phyloP scores from a whole-genome alignment of 208 protist species.

The Trypanosoma lewisi region DNA sequence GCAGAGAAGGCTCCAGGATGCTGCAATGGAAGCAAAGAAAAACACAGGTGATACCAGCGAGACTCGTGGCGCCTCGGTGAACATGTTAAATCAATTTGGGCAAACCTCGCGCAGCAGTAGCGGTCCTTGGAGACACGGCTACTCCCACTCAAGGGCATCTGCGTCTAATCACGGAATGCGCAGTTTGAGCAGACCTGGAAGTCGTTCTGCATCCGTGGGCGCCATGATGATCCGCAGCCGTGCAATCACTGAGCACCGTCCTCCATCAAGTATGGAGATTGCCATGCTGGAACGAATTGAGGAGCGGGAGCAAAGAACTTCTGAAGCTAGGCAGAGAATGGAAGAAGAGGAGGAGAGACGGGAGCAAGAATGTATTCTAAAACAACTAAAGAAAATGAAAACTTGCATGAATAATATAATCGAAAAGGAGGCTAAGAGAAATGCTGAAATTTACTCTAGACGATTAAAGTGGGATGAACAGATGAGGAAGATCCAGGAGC shows the following conservation, averaged over 20 bases:
- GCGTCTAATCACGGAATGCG: slow-evolving; percentile 11
- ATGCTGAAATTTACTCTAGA: not conserved
- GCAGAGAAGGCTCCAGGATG: not conserved
- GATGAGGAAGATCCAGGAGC: slow-evolving; percentile 27
- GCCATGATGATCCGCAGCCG: slow-evolving; percentile 42
- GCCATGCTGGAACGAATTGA: slow-evolving; percentile 53
- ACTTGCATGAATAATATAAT: slow-evolving; percentile 20
- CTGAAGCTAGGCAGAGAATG: slow-evolving; percentile 41
- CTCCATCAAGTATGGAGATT: slow-evolving; percentile 33
- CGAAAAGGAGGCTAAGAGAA: slow-evolving; percentile 29
- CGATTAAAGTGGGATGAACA: slow-evolving; percentile 27
- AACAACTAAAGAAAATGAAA: slow-evolving; percentile 31
- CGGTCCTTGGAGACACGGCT: slow-evolving; percentile 12
- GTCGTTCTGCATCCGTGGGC: slow-evolving; percentile 27
- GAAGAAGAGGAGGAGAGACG: slow-evolving; percentile 32
- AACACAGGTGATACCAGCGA: not conserved
- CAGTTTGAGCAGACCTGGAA: slow-evolving; percentile 19
- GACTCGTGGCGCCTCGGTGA: not conserved
- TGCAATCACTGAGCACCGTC: slow-evolving; percentile 39
- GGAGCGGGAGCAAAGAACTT: slow-evolving; percentile 44
- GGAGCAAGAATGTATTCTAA: slow-evolving; percentile 36
- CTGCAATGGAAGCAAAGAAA: not conserved
- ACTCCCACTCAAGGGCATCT: slow-evolving; percentile 2
- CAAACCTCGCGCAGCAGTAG: slow-evolving; percentile 23
- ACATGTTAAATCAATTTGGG: not conserved